Conservation (phyloP, 768 basidiomycete species). For the Leccinellum rugosiceps region DNA sequence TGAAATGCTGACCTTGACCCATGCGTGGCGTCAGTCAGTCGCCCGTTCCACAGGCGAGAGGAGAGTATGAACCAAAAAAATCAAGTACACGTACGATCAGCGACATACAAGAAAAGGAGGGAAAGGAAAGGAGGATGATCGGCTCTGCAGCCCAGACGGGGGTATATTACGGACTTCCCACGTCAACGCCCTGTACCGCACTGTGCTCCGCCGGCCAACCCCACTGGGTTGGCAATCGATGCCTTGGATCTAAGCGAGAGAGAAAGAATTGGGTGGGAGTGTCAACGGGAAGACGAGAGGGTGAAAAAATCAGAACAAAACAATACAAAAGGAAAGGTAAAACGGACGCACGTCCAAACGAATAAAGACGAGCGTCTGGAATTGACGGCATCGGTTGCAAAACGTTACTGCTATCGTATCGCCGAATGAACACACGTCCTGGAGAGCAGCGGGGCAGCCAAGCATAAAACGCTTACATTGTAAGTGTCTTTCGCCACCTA, state of each 20-base stretch:
- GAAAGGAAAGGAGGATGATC: background rate
- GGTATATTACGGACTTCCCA: background rate
- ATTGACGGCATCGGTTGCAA: background rate
- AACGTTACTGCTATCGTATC: background rate
- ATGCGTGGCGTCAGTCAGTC: background rate
- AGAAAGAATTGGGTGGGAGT: background rate
- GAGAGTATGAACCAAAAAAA: background rate
- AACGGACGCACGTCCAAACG: conserved; percentile 5
- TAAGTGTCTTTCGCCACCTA: conserved; percentile 5
- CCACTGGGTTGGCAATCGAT: background rate
- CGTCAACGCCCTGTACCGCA: background rate
- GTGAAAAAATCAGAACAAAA: background rate
- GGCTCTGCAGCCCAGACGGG: background rate
- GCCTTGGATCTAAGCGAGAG: background rate
- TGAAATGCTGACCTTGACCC: too few species aligned
- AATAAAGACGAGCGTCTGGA: background rate
- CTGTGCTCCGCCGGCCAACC: background rate
- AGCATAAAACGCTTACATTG: conserved; percentile 5
- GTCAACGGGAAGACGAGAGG: background rate
- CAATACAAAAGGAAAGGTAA: background rate
- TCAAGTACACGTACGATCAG: background rate
- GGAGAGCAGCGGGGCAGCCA: background rate
- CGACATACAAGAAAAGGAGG: background rate
- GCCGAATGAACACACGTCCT: background rate
- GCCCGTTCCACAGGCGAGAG: too few species aligned